Percentiles rank a stretch among this genome's conserved stretches.
Conservation (phyloP, 805 yeast genomes). For the Barnettozyma pratensis region DNA sequence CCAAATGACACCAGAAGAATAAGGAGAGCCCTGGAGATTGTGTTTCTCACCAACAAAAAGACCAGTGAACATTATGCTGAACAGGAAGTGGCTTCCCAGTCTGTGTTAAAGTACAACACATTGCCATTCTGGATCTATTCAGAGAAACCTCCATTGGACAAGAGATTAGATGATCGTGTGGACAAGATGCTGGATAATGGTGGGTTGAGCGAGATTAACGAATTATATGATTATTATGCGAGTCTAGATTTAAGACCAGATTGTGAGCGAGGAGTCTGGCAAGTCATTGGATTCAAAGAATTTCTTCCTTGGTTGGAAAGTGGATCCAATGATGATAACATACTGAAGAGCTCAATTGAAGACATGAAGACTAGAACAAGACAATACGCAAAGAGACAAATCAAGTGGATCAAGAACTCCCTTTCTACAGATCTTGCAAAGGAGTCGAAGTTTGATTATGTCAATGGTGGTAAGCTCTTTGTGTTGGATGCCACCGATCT, state of each 20-base stretch:
- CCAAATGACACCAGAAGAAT: constrained; percentile 84
- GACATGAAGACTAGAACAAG: constrained; percentile 82
- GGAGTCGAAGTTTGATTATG: constrained; percentile 39
- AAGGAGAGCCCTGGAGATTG: constrained; percentile 77
- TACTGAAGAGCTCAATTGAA: constrained; percentile 46
- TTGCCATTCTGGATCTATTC: constrained; percentile 82
- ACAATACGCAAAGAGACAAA: constrained; percentile 81
- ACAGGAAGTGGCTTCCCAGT: constrained; percentile 45
- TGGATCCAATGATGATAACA: constrained; percentile 14
- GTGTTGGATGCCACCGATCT: constrained; percentile 77
- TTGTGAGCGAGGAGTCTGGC: constrained; percentile 79
- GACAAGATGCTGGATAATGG: constrained; percentile 77
- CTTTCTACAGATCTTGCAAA: constrained; percentile 54
- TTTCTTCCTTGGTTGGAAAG: constrained; percentile 63
- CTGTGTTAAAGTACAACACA: constrained; percentile 52
- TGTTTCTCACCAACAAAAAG: constrained; percentile 53
- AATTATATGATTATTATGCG: constrained; percentile 45
- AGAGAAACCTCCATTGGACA: constrained; percentile 48
- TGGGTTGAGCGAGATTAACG: constrained; percentile 62
- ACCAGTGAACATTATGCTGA: constrained; percentile 68
- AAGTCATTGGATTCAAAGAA: constrained; percentile 91
- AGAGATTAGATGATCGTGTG: constrained; percentile 71
- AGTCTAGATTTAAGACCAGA: constrained; percentile 36
- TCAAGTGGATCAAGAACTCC: constrained; percentile 82
- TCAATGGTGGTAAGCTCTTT: constrained; percentile 60